Percentiles rank a stretch among this genome's conserved stretches.
These are phyloP conservation scores for Pezicula radicicola DNA, from an alignment of 2,329 filamentous ascomycete species.

Conservation along the genomic window DNA sequence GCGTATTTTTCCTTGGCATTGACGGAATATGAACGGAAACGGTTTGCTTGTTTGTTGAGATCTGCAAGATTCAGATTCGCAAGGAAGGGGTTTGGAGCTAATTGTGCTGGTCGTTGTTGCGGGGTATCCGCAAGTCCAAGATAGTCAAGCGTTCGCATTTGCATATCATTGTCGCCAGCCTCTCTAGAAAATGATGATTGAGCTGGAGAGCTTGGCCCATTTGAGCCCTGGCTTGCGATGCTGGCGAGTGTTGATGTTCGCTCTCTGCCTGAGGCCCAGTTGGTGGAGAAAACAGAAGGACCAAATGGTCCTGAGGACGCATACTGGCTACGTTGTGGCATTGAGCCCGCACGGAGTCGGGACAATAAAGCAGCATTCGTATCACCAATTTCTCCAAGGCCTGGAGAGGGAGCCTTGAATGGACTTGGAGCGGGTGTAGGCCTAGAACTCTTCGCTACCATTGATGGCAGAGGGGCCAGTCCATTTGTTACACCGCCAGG, in stretches of 20 bases:
- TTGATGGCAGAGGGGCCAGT: conserved; percentile 41
- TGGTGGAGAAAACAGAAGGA: conserved; percentile 81
- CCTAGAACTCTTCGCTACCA: conserved; percentile 75
- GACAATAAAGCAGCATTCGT: conserved; percentile 75
- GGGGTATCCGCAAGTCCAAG: conserved; percentile 92
- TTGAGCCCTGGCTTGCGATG: conserved; percentile 84
- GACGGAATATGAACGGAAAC: conserved; percentile 96
- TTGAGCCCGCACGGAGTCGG: conserved; percentile 84
- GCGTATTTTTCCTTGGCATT: conserved; percentile 98
- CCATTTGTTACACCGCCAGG: conserved; percentile 64
- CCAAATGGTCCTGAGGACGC: conserved; percentile 70
- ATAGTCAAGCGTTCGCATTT: conserved; percentile 89
- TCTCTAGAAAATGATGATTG: conserved; percentile 85
- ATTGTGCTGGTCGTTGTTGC: conserved; percentile 70
- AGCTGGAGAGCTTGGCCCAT: conserved; percentile 82
- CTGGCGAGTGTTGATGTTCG: conserved; percentile 80
- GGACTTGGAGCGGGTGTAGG: conserved; percentile 85
- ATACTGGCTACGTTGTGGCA: conserved; percentile 82
- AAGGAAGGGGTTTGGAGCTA: conserved; percentile 67
- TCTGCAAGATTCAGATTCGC: conserved; percentile 64
- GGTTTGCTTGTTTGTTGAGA: conserved; percentile 73
- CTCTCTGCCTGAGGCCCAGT: conserved; percentile 79
- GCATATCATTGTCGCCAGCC: conserved; percentile 82
- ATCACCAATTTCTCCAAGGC: conserved; percentile 42
- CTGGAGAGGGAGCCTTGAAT: conserved; percentile 68